A percentile compares a stretch with the other conserved stretches of the same genome.
Conservation (phyloP, 345 rosid genomes). For the Gossypium longicalyx region DNA sequence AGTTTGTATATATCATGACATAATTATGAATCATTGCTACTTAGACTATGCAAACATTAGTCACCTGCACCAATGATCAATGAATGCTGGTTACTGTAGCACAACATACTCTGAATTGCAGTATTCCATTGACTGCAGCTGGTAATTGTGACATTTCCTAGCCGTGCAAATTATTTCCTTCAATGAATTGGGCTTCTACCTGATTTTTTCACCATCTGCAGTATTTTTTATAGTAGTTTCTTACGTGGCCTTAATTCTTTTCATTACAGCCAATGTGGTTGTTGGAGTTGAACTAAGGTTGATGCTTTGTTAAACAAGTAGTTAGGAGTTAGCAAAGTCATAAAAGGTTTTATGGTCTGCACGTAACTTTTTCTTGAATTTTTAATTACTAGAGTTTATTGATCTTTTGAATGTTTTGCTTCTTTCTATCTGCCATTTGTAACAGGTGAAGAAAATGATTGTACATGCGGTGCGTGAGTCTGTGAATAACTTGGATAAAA, state of each 20-base stretch:
- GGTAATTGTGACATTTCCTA: neutral
- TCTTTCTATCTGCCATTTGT: neutral
- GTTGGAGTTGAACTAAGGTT: neutral
- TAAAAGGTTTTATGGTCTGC: neutral
- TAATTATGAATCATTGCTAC: neutral
- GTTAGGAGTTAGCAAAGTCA: no score
- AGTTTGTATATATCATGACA: neutral
- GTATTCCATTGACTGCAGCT: neutral
- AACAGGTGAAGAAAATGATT: conserved; percentile 58
- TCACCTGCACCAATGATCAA: neutral
- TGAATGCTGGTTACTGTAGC: neutral
- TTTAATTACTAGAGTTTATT: neutral
- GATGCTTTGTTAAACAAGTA: neutral
- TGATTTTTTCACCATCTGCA: neutral
- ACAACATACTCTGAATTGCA: neutral
- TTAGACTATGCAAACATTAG: neutral
- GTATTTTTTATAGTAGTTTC: neutral
- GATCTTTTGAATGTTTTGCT: neutral
- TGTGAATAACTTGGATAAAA: conserved; percentile 22
- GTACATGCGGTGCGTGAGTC: conserved; percentile 35
- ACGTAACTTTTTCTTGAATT: neutral
- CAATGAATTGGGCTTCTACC: neutral
- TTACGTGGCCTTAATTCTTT: neutral
- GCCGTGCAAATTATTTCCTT: neutral
- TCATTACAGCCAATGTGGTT: conserved; percentile 1